These are phyloP conservation scores for Vicia faba DNA, from an alignment of 306 rosid genomes.

Conservation along the genomic window DNA sequence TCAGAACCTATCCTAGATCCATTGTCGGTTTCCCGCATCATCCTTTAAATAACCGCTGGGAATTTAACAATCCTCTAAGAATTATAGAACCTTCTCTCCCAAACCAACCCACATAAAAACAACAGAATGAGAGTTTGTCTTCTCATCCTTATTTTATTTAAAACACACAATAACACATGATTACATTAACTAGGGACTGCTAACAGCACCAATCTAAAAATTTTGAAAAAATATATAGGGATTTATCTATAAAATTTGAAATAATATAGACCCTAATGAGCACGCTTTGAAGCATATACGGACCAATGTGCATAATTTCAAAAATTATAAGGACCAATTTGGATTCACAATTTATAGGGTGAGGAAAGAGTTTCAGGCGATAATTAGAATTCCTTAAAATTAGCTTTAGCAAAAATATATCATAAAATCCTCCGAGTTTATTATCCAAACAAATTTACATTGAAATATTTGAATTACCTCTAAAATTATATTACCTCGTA, in stretches of 20 bases:
- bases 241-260: background rate
- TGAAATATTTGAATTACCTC: background rate
- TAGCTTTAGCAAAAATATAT: background rate
- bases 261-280: background rate
- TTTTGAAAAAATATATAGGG: background rate
- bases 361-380: background rate
- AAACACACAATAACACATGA: too few relatives aligned
- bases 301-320: background rate
- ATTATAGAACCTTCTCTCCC: too few relatives aligned
- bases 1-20: too few relatives aligned
- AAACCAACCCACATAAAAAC: too few relatives aligned
- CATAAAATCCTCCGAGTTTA: background rate
- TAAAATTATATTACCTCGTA: background rate
- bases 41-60: background rate
- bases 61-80: too few relatives aligned
- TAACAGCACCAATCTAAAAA: background rate
- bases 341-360: background rate
- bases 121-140: too few relatives aligned
- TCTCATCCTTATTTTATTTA: too few relatives aligned
- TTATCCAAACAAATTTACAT: constrained; percentile 1
- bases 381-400: background rate
- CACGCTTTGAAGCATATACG: background rate
- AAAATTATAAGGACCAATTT: background rate
- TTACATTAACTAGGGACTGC: too few relatives aligned
- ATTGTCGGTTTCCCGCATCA: too few relatives aligned